Base-by-base conservation (phyloP, 176 grass and related monocot genomes). In the Cenchrus fungigraminus region DNA sequence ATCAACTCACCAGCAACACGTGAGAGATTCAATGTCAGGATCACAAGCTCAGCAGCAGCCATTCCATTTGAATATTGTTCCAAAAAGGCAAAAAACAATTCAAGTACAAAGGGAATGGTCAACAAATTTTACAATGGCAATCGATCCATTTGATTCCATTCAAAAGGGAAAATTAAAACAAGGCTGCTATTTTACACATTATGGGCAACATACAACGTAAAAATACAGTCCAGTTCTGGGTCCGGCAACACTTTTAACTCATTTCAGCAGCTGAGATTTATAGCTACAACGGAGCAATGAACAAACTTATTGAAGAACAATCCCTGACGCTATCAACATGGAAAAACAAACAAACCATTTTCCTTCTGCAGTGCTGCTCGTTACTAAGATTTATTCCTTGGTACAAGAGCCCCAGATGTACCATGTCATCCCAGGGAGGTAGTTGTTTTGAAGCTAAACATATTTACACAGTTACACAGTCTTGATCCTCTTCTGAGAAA, bases 401-500 rank as follows among this genome's bases (percentile, higher is more conserved):
- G 54, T 75, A 87, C 32, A 76, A 34, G 68, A 80, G 63, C 69
- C 76, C 5, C 45, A 46, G 25, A 68, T 55, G 68, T 52, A 56
- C 17, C 1, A 32, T 84, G 68, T 74, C 13, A 31, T 22, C 25
- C 14, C 22, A 42, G 2, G 68, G 43, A 13, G 44, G 19, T 71
- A 37, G 43, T 55, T 84, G 54, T 62, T 45, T 61, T 62, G n/a
- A 43, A 29, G 12, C 46, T n/a, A 47, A 3, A 3, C 14, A 45
- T 40, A 53, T 73, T 77, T 12, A 49, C 71, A 62, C 43, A 66
- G 22, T 77, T 90, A 93, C 7, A 59, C 79, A 20, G 70, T 92
- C 79, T 88, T 94, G 65, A 94, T 81, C 87, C 90, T 99, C 74
- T 87, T 99, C 51, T 71, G 85, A 65, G 90, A 86, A 82, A 85